Evolutionary conservation across 2,329 filamentous ascomycete species (phyloP).

Genomic region (Hortaea werneckii): DNA sequence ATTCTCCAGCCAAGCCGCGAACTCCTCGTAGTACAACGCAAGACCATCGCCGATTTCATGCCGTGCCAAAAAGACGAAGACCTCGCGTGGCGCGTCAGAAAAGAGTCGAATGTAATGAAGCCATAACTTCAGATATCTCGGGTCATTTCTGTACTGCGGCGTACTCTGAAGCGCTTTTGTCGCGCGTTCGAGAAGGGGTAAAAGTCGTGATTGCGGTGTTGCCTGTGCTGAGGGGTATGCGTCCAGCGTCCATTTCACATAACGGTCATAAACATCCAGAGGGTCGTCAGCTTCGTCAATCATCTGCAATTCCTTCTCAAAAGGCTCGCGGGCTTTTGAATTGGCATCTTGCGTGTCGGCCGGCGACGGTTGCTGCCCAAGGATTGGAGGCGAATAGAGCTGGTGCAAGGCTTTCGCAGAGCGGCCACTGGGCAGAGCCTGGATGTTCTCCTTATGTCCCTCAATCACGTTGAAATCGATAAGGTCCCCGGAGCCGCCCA

Average conservation of each 20-base stretch:
- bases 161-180: constrained; percentile 83
- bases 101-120: constrained; percentile 89
- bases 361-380: constrained; percentile 35
- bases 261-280: constrained; percentile 89
- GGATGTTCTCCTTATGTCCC: constrained; percentile 95
- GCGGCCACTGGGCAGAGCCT: constrained; percentile 75
- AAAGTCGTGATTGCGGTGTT: constrained; percentile 80
- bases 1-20: constrained; percentile 82
- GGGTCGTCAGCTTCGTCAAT: constrained; percentile 88
- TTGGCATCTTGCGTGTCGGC: constrained; percentile 67
- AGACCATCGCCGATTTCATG: constrained; percentile 79
- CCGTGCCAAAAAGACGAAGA: constrained; percentile 80
- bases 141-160: constrained; percentile 86
- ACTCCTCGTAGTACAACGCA: constrained; percentile 94
- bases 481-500: constrained; percentile 30
- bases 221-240: constrained; percentile 91
- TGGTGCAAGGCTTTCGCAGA: constrained; percentile 83
- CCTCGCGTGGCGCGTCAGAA: constrained; percentile 84
- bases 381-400: constrained; percentile 53
- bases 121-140: constrained; percentile 87
- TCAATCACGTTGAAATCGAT: constrained; percentile 84
- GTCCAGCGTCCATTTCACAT: constrained; percentile 93
- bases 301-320: constrained; percentile 68
- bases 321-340: constrained; percentile 69
- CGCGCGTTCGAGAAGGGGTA: constrained; percentile 79